Evolutionary conservation across 371 early-diverging fungal species (phyloP), one percentile per base, ranked within the genome.

Genomic region (Zychaea mexicana): DNA sequence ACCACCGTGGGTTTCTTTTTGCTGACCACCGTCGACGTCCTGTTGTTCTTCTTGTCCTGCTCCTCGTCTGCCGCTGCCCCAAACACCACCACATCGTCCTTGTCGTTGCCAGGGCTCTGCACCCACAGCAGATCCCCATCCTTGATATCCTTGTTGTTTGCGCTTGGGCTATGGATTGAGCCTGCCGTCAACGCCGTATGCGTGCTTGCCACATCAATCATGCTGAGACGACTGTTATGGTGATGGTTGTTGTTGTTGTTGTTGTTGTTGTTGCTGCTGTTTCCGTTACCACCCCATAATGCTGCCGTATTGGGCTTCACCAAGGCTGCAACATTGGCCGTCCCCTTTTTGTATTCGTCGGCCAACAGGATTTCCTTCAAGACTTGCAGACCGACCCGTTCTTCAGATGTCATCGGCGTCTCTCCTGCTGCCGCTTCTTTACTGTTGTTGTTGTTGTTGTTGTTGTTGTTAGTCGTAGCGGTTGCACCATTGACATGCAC

Each of bases 311-410:
- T 62, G 5, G 65, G 63, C 8, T 62, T 36, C 21, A 66, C 61
- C 9, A 57, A 38, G 7, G 68, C 74, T 9, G 70, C 46, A 19
- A 70, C 56, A 31, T 61, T 66, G n/a, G 70, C 70, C 6, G 70
- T 70, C 1, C 69, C 67, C 17, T 73, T 71, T 39, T 81, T 82
- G 39, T 78, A 75, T 28, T 87, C 84, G 26, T 85, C 84, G 1
- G 85, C 81, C 42, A 87, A 62, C 47, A 87, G 32, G 0, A 78
- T 66, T 55, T 87, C 87, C 59, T 83, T 84, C 17, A 87, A 65
- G 4, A 87, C 84, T 52, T 85, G 87, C 1, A 87, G 71, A 2
- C 83, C 85, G 27, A 87, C 82, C 15, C 71, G 69, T 38, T 75
- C 70, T 39, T 81, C 82, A 2, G 66, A 58, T 49, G 49, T 49